Base-by-base conservation (phyloP, 176 grass and related monocot genomes). In the Oryza rufipogon region DNA sequence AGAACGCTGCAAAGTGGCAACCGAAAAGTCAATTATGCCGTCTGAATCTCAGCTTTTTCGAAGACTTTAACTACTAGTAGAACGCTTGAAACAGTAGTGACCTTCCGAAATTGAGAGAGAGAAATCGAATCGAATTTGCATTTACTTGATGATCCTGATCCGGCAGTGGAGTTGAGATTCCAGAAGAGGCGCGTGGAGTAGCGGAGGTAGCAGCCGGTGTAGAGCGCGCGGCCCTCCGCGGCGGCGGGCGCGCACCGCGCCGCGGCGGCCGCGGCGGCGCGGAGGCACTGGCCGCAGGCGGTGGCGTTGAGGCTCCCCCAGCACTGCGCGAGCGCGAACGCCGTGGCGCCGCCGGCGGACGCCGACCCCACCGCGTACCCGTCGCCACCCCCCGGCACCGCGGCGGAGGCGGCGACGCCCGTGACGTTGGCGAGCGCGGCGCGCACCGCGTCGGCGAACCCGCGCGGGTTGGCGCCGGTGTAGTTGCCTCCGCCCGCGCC, bases 321-420 rank as follows among this genome's bases (percentile, higher is more conserved):
- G 79, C 94, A 97, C 80, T 97, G 94, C 49, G 86, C 94, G 47
- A 97, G 82, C 44, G 83, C 89, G 77, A 94, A 97, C 81, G 84
- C 89, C 23, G 85, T 74, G 5, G 81, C 71, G 63, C 82, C 82
- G 0, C 77, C 82, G 1, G 20, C 45, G 25, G 25, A 17, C 10
- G 75, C 75, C 0, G 89, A 94, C 2, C 82, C 89, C 66, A 88
- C 89, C 48, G 85, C 94, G 76, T 70, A 97, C 25, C 94, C 87
- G 0, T 56, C 22, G 46, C 41, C 66, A 25, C 71, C 17, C 77
- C 9, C 66, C 60, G 87, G 28, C 28, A 0, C 89, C 2, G 66
- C 79, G 7, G 20, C 2, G 26, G 25, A 25, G 33, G 33, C 79
- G 11, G 20, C 79, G 11, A 13, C 42, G 42, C 7, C 70, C 23